Conservation (phyloP, 2,329 filamentous ascomycete species). For the Penicillium palitans region DNA sequence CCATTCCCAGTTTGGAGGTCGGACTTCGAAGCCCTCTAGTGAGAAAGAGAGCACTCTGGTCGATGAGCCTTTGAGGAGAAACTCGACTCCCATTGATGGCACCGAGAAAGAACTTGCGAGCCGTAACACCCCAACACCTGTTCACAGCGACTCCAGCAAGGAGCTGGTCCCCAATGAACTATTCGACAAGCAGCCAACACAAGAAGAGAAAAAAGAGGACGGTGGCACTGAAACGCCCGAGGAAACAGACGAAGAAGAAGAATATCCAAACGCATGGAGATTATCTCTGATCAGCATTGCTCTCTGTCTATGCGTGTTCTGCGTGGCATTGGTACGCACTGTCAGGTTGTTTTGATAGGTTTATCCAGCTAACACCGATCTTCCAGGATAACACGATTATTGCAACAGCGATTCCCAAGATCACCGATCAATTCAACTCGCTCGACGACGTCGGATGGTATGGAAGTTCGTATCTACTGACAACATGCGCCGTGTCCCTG, state of each 20-base stretch:
- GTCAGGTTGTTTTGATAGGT: neutral
- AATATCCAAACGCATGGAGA: slow-evolving; percentile 37
- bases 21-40: slow-evolving; percentile 18
- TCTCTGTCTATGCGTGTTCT: slow-evolving; percentile 42
- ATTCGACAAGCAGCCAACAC: slow-evolving; percentile 11
- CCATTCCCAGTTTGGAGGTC: slow-evolving; percentile 2
- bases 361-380: neutral
- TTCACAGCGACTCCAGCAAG: slow-evolving; percentile 18
- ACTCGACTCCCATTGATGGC: neutral
- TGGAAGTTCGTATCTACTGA: slow-evolving; percentile 47
- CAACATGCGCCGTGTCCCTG: slow-evolving; percentile 44
- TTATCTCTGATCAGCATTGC: slow-evolving; percentile 39
- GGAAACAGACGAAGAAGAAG: slow-evolving; percentile 27
- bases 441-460: slow-evolving; percentile 53
- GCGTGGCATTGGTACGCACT: slow-evolving; percentile 38
- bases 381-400: slow-evolving; percentile 47
- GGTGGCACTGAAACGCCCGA: slow-evolving; percentile 10
- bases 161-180: slow-evolving; percentile 9
- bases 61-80: slow-evolving; percentile 10
- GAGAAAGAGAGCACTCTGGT: slow-evolving; percentile 28
- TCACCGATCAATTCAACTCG: slow-evolving; percentile 51
- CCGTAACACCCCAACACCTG: slow-evolving; percentile 1
- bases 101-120: slow-evolving; percentile 11
- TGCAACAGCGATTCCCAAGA: slow-evolving; percentile 50
- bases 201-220: slow-evolving; percentile 11